A percentile compares a stretch with the other conserved stretches of the same genome.
phyloP scores from a whole-genome alignment of 78 protist genomes.

The Dictyostelium citrinum region DNA sequence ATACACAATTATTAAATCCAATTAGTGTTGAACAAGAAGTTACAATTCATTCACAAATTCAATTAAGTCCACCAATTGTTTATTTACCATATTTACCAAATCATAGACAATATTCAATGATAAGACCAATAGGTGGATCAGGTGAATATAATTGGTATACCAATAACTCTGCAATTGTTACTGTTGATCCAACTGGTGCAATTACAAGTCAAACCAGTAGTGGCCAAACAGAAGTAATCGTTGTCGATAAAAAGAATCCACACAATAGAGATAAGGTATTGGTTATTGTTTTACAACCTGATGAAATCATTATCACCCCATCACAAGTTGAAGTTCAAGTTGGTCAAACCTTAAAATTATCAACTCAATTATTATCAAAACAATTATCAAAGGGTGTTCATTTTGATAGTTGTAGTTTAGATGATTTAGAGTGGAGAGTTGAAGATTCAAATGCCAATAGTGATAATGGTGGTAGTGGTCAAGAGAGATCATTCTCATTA shows the following conservation, averaged over 20 bases:
- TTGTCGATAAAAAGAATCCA: conserved; percentile 68
- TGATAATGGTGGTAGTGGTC: not conserved
- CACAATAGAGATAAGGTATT: conserved; percentile 31
- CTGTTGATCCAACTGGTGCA: conserved; percentile 24
- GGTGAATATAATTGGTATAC: conserved; percentile 54
- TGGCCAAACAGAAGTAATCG: conserved; percentile 30
- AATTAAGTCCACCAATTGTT: conserved; percentile 24
- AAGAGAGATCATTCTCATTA: not conserved
- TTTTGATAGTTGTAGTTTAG: conserved; percentile 23
- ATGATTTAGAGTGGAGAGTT: conserved; percentile 33
- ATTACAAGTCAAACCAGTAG: not conserved
- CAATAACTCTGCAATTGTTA: conserved; percentile 13
- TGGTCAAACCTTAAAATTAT: conserved; percentile 11
- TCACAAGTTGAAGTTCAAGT: conserved; percentile 55
- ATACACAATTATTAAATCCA: conserved; percentile 30
- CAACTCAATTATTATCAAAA: not conserved
- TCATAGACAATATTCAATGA: not conserved
- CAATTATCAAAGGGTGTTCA: conserved; percentile 13
- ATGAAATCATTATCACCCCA: conserved; percentile 11
- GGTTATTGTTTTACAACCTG: conserved; percentile 19
- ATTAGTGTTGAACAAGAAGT: conserved; percentile 56
- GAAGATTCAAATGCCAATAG: not conserved
- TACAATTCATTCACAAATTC: conserved; percentile 29
- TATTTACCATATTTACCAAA: conserved; percentile 36
- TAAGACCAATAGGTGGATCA: conserved; percentile 35